phyloP scores from a whole-genome alignment of 805 yeast species.

The Starmerella vaccinii region DNA sequence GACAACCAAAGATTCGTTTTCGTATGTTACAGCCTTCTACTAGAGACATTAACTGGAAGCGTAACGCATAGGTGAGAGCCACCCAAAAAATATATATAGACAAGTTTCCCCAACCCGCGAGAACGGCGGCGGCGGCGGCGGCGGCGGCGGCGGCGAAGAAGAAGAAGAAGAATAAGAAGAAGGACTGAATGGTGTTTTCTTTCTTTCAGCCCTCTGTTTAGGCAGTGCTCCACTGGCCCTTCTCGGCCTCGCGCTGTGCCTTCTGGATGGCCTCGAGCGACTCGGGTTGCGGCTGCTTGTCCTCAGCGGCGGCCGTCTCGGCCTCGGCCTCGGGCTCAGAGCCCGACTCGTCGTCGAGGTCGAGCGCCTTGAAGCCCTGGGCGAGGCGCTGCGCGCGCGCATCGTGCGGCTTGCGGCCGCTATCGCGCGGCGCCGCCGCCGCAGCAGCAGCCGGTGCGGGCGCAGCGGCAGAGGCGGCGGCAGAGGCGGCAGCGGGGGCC shows the following conservation, averaged over 20 bases:
- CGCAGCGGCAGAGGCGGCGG: too few relatives aligned
- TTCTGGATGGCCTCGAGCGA: conserved; percentile 19
- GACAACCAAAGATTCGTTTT: neutral
- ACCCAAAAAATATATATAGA: neutral
- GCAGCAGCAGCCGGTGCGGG: conserved; percentile 18
- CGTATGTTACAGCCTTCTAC: neutral
- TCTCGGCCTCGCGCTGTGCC: conserved; percentile 19
- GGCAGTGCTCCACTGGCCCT: conserved; percentile 17
- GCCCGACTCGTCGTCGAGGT: conserved; percentile 19
- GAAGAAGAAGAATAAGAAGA: too few relatives aligned
- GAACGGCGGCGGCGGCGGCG: too few relatives aligned
- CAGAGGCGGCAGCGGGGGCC: conserved; percentile 17
- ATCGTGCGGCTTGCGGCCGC: conserved; percentile 17
- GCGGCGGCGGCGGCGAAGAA: too few relatives aligned
- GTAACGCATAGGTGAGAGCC: neutral
- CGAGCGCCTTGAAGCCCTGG: conserved; percentile 23
- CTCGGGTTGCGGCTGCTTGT: conserved; percentile 10
- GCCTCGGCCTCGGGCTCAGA: conserved; percentile 14
- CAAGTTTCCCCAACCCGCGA: neutral
- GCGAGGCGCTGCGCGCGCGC: conserved; percentile 26
- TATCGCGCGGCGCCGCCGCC: conserved; percentile 23
- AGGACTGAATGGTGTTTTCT: neutral
- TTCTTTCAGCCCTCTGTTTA: neutral
- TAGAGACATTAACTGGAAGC: neutral
- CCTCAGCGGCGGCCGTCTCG: conserved; percentile 4